Base-by-base conservation (phyloP, 129 eudicot genomes). In the Centella asiatica region DNA sequence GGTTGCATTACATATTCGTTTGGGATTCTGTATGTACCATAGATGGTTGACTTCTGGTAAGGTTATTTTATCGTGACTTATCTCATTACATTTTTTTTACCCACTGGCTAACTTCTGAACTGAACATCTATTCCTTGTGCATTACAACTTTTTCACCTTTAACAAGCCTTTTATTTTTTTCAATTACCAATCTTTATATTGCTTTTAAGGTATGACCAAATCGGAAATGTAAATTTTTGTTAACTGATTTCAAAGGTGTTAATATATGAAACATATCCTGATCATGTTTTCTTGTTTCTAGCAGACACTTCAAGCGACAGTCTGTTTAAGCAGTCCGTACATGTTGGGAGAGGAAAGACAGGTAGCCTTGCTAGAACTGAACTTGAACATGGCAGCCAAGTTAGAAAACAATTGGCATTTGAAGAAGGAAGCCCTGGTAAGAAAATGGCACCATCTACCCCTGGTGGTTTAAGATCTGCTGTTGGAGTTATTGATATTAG, bases 371-470 rank as follows among this genome's bases (percentile, higher is more conserved):
- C 45, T 54, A 62, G 60, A 13, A 44, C 46, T 24, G 62, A 65
- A 26, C 4, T 62, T 49, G 58, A 49, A 22, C 22, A 42, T 59
- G 36, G 17, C 31, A 52, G 36, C 56, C 63, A 49, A 51, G 82
- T 60, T 27, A 71, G 80, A 60, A 83, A 73, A 23, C 64, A 62
- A 25, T 65, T 87, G 56, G 33, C 24, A 26, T 78, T 68, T 69
- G 73, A 66, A 60, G 72, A 59, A 68, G 75, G 65, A 62, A 72
- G 59, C 57, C 60, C 79, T 23, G 34, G 40, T 23, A 72, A 64
- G 70, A 79, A 70, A 33, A 62, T 81, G 62, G 67, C 78, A 29
- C 94, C 94, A 6, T 60, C 79, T 37, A 85, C 89, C n/a, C 87
- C 94, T 34, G 79, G 72, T 44, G 77, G 78, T 60, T 67, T 31